phyloP scores from a whole-genome alignment of 2,329 filamentous ascomycete species.

The Penicillium sp. region DNA sequence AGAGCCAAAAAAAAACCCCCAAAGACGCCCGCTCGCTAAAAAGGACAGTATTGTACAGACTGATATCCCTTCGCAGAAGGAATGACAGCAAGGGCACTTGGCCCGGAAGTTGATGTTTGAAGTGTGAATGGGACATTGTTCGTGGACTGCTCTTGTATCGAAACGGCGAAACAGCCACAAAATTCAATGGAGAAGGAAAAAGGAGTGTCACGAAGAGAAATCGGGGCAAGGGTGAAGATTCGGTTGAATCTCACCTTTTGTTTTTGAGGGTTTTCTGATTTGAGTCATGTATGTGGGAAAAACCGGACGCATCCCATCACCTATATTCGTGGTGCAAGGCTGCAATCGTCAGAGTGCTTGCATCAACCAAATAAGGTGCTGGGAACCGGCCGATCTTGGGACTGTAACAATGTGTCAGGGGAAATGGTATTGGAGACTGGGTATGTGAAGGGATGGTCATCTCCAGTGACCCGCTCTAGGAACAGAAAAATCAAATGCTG shows the following conservation, averaged over 20 bases:
- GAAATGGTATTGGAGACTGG: slow-evolving; percentile 3
- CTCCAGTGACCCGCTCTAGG: slow-evolving; percentile 7
- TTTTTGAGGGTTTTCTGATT: neutral
- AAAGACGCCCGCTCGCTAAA: slow-evolving; percentile 9
- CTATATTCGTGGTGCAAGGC: neutral
- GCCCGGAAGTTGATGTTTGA: neutral
- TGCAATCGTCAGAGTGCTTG: neutral
- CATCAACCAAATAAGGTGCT: neutral
- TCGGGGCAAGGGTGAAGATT: neutral
- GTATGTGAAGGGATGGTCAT: neutral
- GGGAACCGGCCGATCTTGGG: neutral
- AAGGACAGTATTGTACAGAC: slow-evolving; percentile 8
- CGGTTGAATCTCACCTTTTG: too few species aligned
- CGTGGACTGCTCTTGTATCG: slow-evolving; percentile 14
- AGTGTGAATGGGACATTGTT: slow-evolving; percentile 15
- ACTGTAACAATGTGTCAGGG: neutral
- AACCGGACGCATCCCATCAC: neutral
- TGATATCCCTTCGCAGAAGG: slow-evolving; percentile 4
- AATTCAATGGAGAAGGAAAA: neutral
- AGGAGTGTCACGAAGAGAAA: slow-evolving; percentile 1
- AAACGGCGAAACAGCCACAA: slow-evolving; percentile 12
- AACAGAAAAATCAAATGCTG: slow-evolving; percentile 14
- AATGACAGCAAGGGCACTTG: slow-evolving; percentile 1
- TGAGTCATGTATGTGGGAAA: neutral
- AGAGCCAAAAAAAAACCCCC: neutral